These are phyloP conservation scores for Crithidia expoeki DNA, from an alignment of 208 protist genomes.

Conservation along the genomic window DNA sequence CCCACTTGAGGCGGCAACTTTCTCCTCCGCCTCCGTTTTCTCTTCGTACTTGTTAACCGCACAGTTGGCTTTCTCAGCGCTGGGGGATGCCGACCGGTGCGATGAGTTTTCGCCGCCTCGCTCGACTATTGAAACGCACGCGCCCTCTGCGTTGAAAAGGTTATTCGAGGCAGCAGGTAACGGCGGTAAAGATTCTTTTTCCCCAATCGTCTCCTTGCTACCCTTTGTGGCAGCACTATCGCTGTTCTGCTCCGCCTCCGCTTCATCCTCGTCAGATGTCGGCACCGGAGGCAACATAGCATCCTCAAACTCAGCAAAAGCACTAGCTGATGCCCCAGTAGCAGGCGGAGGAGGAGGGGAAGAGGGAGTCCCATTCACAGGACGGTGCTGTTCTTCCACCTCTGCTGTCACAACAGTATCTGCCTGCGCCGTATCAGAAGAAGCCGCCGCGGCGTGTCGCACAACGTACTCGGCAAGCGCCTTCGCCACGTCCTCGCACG, in stretches of 20 bases:
- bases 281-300: not conserved
- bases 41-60: not conserved
- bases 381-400: too few species aligned
- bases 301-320: not conserved
- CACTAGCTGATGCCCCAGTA: too few species aligned
- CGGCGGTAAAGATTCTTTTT: too few species aligned
- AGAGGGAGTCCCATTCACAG: too few species aligned
- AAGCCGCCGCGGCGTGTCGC: not conserved
- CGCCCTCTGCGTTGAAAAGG: too few species aligned
- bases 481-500: constrained; percentile 24
- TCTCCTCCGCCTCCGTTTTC: not conserved
- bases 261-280: not conserved
- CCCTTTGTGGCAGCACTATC: not conserved
- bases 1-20: not conserved
- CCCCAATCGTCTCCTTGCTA: too few species aligned
- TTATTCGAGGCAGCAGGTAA: too few species aligned
- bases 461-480: constrained; percentile 32
- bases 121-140: too few species aligned
- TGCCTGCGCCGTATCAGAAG: not conserved
- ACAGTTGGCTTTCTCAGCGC: not conserved
- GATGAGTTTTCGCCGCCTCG: too few species aligned
- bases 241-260: not conserved
- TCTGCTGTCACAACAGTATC: not conserved
- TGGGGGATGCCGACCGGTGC: too few species aligned
- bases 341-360: too few species aligned